These are phyloP conservation scores for Hericium rajendrae DNA, from an alignment of 768 basidiomycete genomes.

Conservation along the genomic window DNA sequence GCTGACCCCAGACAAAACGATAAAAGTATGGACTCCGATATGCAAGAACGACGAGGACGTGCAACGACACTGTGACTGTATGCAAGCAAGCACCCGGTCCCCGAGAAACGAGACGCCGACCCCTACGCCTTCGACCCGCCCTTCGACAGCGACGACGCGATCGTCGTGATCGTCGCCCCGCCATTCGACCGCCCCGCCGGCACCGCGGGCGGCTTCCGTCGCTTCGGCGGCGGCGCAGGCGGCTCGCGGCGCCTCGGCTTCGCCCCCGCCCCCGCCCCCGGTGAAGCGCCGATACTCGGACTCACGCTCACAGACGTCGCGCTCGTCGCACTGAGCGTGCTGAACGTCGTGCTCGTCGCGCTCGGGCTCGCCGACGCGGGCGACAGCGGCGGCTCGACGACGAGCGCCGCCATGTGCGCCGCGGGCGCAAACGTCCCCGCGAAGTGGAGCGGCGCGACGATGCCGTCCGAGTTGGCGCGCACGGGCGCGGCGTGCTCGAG, in stretches of 20 bases:
- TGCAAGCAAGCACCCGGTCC: too few species aligned
- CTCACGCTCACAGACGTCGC: not conserved
- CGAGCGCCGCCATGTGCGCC: not conserved
- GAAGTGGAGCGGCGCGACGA: slow-evolving; percentile 9
- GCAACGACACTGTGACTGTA: too few species aligned
- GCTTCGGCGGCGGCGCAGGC: slow-evolving; percentile 55
- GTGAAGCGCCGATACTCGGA: not conserved
- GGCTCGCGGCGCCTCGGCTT: slow-evolving; percentile 30
- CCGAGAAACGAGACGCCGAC: too few species aligned
- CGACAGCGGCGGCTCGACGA: slow-evolving; percentile 10
- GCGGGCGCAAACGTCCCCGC: slow-evolving; percentile 2
- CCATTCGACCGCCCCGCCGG: slow-evolving; percentile 32
- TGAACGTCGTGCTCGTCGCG: slow-evolving; percentile 6
- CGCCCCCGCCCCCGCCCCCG: not conserved
- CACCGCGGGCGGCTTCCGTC: slow-evolving; percentile 65
- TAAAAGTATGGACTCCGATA: too few species aligned
- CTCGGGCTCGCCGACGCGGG: slow-evolving; percentile 8
- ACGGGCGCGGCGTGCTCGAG: slow-evolving; percentile 4
- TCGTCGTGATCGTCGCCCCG: slow-evolving; percentile 52
- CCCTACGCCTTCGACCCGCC: too few species aligned
- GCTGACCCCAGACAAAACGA: too few species aligned
- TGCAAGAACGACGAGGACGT: too few species aligned
- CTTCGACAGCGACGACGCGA: slow-evolving; percentile 26
- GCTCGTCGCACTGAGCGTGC: not conserved
- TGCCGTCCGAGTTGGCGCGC: slow-evolving; percentile 16